Evolutionary conservation across 345 rosid genomes (phyloP).

Genomic region (Durio zibethinus): DNA sequence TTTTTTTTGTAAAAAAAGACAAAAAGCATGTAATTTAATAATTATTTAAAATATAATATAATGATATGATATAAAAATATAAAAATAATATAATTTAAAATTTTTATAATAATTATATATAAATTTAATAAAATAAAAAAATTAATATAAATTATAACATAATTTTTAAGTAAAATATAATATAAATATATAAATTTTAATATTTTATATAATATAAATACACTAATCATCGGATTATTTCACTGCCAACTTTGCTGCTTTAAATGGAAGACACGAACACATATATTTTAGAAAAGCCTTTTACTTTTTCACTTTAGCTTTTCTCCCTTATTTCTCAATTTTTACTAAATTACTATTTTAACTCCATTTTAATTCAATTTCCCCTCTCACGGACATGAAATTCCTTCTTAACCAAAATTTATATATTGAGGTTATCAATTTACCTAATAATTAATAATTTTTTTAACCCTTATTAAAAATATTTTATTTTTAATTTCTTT

Average conservation of each 20-base stretch:
- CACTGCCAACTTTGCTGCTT: conserved; percentile 34
- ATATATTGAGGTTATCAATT: conserved; percentile 53
- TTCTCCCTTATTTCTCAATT: conserved; percentile 1
- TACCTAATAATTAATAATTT: conserved; percentile 17
- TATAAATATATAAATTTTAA: no score
- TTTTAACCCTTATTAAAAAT: conserved; percentile 6
- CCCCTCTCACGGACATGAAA: conserved; percentile 64
- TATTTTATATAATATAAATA: no score
- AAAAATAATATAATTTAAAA: no score
- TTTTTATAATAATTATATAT: no score
- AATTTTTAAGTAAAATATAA: no score
- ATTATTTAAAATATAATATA: no score
- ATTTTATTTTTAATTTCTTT: background rate
- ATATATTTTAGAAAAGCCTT: background rate
- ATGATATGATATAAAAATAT: no score
- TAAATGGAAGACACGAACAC: conserved; percentile 19
- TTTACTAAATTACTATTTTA: conserved; percentile 24
- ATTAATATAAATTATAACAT: no score
- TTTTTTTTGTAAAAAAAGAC: no score
- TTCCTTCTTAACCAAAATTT: conserved; percentile 46
- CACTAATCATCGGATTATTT: no score
- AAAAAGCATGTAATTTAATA: no score
- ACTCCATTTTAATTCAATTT: conserved; percentile 29
- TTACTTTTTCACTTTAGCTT: conserved; percentile 8
- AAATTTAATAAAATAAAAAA: no score